phyloP scores from a whole-genome alignment of 495 filamentous ascomycete genomes.

The Entonaema liquescens region DNA sequence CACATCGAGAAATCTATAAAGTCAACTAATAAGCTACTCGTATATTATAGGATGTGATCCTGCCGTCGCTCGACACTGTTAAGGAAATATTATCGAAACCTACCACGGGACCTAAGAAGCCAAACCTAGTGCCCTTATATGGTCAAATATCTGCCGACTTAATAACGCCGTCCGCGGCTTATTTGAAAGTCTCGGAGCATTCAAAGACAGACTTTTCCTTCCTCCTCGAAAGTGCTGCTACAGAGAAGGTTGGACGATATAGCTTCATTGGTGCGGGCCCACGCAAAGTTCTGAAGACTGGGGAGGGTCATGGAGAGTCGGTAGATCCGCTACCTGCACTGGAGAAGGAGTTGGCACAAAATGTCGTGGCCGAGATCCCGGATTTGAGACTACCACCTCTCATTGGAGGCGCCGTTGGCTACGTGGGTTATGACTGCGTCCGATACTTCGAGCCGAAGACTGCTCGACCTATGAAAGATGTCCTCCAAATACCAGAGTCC shows the following conservation, averaged over 20 bases:
- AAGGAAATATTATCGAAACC: conserved; percentile 42
- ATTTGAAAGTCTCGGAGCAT: conserved; percentile 83
- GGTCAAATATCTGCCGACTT: conserved; percentile 89
- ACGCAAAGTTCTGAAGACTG: conserved; percentile 85
- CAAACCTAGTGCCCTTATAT: conserved; percentile 87
- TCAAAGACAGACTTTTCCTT: conserved; percentile 76
- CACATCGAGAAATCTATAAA: not conserved
- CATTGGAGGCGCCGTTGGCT: conserved; percentile 92
- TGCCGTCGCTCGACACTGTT: conserved; percentile 47
- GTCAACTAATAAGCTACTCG: conserved; percentile 12
- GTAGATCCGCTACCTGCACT: conserved; percentile 83
- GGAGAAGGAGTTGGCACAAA: conserved; percentile 78
- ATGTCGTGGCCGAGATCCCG: conserved; percentile 80
- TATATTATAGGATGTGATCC: conserved; percentile 43
- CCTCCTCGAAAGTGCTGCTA: conserved; percentile 93
- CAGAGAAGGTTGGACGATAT: conserved; percentile 90
- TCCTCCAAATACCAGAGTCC: conserved; percentile 86
- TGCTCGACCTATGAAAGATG: conserved; percentile 82
- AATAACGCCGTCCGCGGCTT: conserved; percentile 88
- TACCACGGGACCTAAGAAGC: conserved; percentile 37
- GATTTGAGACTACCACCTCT: conserved; percentile 81
- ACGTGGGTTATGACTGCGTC: conserved; percentile 97
- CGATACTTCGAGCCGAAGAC: conserved; percentile 97
- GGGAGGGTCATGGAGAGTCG: conserved; percentile 82
- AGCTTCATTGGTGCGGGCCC: conserved; percentile 95